Evolutionary conservation across 371 early-diverging fungal species (phyloP).

Genomic region (Rhizopus microsporus): DNA sequence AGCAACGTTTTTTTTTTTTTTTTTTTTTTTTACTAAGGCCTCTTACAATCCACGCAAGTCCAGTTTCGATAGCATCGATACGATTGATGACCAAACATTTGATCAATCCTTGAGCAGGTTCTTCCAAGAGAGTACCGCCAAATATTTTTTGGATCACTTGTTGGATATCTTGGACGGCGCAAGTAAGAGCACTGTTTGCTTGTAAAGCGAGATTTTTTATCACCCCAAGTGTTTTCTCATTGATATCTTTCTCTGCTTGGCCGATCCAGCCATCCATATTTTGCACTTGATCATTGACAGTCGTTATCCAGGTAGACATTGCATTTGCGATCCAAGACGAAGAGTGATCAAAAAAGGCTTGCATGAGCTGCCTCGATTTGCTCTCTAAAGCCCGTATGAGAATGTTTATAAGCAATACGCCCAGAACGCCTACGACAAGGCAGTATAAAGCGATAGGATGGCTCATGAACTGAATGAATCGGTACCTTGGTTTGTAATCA

Average conservation of each 20-base stretch:
- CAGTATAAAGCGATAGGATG: conserved; percentile 36
- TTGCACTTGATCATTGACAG: conserved; percentile 2
- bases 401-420: conserved; percentile 9
- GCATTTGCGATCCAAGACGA: conserved; percentile 7
- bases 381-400: conserved; percentile 2
- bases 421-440: conserved; percentile 27
- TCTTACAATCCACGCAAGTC: conserved; percentile 49
- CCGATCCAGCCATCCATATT: conserved; percentile 32
- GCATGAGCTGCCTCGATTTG: neutral
- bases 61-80: conserved; percentile 36
- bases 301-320: conserved; percentile 10
- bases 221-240: conserved; percentile 27
- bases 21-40: neutral
- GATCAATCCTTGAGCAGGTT: conserved; percentile 31
- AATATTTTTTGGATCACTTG: conserved; percentile 19
- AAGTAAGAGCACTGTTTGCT: conserved; percentile 31
- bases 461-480: conserved; percentile 25
- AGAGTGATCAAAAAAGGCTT: conserved; percentile 1
- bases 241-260: conserved; percentile 27
- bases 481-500: neutral
- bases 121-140: conserved; percentile 37
- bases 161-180: conserved; percentile 26
- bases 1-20: neutral
- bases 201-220: conserved; percentile 24
- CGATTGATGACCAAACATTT: conserved; percentile 37